Evolutionary conservation across 768 basidiomycete genomes (phyloP).

Genomic region (Epithele typhae): DNA sequence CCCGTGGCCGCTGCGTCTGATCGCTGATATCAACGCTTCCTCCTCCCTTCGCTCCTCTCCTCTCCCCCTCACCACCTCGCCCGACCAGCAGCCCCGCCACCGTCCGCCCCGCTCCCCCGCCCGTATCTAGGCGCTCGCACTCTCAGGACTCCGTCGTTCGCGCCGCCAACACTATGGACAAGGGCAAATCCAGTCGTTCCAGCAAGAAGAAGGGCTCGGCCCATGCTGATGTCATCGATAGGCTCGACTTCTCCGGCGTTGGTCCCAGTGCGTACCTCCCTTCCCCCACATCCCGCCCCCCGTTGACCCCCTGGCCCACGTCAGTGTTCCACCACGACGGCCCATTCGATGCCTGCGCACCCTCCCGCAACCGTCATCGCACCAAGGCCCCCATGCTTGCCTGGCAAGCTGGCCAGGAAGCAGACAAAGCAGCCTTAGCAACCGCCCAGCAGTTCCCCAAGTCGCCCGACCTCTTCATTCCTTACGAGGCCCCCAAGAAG

Average conservation of each 20-base stretch:
- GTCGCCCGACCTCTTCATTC: constrained; percentile 31
- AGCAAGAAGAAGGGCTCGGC: constrained; percentile 67
- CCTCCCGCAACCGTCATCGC: constrained; percentile 79
- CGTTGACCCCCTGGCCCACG: constrained; percentile 2
- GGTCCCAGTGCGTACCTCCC: constrained; percentile 62
- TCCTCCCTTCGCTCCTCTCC: constrained; percentile 2
- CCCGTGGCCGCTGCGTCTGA: constrained; percentile 7
- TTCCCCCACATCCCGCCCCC: constrained; percentile 3
- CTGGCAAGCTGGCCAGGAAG: constrained; percentile 48
- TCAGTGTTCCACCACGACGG: constrained; percentile 91
- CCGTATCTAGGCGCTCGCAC: constrained; percentile 38
- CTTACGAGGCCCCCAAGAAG: constrained; percentile 69
- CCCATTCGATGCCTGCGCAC: constrained; percentile 88
- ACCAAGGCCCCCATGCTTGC: constrained; percentile 81
- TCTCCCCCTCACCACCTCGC: constrained; percentile 5
- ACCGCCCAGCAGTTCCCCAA: constrained; percentile 18
- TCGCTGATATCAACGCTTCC: constrained; percentile 8
- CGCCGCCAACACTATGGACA: constrained; percentile 37
- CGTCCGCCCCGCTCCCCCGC: constrained; percentile 21
- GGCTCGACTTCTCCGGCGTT: constrained; percentile 81
- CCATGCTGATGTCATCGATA: constrained; percentile 88
- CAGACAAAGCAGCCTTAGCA: constrained; percentile 35
- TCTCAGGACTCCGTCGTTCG: constrained; percentile 46
- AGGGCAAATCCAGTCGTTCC: constrained; percentile 36
- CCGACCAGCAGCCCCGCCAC: constrained; percentile 14